A percentile compares a stretch with the other conserved stretches of the same genome.
These are phyloP conservation scores for Salvia splendens DNA, from an alignment of 257 asterid species.

Conservation along the genomic window DNA sequence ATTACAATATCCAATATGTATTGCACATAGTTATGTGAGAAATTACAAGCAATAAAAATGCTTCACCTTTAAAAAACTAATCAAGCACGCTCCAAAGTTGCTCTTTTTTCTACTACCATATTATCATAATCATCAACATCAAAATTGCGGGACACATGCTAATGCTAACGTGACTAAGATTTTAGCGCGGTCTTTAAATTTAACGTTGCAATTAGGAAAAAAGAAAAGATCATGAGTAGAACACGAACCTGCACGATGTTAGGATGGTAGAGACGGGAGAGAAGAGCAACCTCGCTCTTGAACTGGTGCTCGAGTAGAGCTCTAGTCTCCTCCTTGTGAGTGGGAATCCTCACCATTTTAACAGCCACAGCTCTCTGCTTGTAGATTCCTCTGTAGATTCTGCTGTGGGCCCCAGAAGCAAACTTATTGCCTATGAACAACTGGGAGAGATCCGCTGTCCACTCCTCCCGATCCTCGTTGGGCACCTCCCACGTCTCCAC, in stretches of 20 bases:
- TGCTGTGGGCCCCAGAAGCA: constrained; percentile 82
- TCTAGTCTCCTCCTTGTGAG: constrained; percentile 54
- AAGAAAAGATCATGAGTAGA: background rate
- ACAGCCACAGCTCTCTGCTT: constrained; percentile 85
- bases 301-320: constrained; percentile 58
- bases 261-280: constrained; percentile 67
- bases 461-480: constrained; percentile 67
- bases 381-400: constrained; percentile 80
- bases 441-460: constrained; percentile 88
- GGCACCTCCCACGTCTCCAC: constrained; percentile 79
- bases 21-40: no score
- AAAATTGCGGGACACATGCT: no score
- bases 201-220: no score
- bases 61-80: no score
- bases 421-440: constrained; percentile 72
- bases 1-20: background rate
- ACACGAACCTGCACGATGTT: constrained; percentile 63
- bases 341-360: constrained; percentile 76
- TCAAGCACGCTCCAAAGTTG: no score
- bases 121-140: no score
- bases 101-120: no score
- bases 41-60: no score
- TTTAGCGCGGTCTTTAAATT: no score
- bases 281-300: constrained; percentile 60
- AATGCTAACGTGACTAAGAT: no score